phyloP scores from a whole-genome alignment of 345 rosid species.

The Boechera stricta region DNA sequence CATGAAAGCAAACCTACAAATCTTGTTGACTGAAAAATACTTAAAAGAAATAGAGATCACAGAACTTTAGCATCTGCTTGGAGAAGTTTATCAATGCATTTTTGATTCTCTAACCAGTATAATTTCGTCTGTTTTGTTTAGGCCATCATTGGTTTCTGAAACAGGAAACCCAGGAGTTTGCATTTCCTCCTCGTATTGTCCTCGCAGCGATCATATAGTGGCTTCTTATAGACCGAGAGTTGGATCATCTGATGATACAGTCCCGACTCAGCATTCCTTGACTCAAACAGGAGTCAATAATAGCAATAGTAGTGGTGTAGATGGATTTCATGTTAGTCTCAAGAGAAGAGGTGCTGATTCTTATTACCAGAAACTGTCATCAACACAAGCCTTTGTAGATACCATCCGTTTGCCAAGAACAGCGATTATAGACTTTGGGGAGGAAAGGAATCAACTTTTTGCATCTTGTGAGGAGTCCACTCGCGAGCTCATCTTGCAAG shows the following conservation, averaged over 20 bases:
- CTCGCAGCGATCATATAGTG: conserved; percentile 59
- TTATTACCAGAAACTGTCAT: conserved; percentile 53
- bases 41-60: background rate
- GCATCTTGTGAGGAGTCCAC: conserved; percentile 73
- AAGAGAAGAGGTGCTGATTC: conserved; percentile 53
- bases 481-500: conserved; percentile 61
- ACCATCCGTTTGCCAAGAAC: conserved; percentile 73
- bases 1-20: conserved; percentile 8
- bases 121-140: conserved; percentile 38
- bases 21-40: conserved; percentile 8
- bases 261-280: conserved; percentile 51
- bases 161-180: conserved; percentile 76
- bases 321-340: conserved; percentile 64
- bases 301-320: conserved; percentile 48
- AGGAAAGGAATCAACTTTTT: conserved; percentile 51
- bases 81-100: conserved; percentile 13
- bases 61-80: conserved; percentile 1
- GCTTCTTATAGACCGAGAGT: conserved; percentile 81
- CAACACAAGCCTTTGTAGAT: conserved; percentile 56
- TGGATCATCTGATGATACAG: conserved; percentile 50
- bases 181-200: conserved; percentile 72
- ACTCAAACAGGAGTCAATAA: conserved; percentile 49
- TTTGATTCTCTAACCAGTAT: conserved; percentile 37
- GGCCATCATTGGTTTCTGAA: conserved; percentile 64
- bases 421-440: conserved; percentile 56